Evolutionary conservation across 805 yeast genomes (phyloP), one percentile per base, ranked within the genome.

Genomic region (Vanderwaltozyma tropicalis): DNA sequence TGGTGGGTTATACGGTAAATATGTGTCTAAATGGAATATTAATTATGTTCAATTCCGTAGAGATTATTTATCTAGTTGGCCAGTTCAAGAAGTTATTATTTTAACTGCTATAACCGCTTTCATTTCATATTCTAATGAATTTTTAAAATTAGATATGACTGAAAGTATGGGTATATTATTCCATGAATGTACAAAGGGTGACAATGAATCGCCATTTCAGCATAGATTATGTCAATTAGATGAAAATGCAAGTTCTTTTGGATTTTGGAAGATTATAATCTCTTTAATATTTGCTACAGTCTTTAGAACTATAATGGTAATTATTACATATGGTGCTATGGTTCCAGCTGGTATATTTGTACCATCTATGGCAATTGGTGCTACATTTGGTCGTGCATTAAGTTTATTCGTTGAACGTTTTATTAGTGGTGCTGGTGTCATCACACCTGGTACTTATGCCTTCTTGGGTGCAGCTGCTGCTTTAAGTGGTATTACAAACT

Each of bases 281-380:
- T 70, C 88, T 0, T 66, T 92, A 16, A 38, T 71, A 0, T 64
- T 74, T 36, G 96, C 96, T 0, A 81, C 95, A 0, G 45, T 76
- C 0, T 61, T 85, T 4, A 68, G 98, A 39, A 74, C 79, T 64
- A 45, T 69, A 0, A 67, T 92, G 35, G 84, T 92, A 20, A 72
- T 87, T 20, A 67, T 92, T 13, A 81, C 97, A 0, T 92, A 94
- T 57, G 96, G 96, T 2, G 78, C 87, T 44, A 86, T 81, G 59
- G 88, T 89, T 0, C 98, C 98, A 0, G 94, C 96, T n/a, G 98
- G 98, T 13, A 85, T 89, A 5, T 81, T 92, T 61, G 94, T 92
- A 38, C 98, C 98, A 2, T 83, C 95, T 1, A 85, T 92, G 94
- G 88, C 95, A 0, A 82, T 87, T 1, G 98, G 98, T 17, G 96